Conservation (phyloP, 768 basidiomycete species). For the Albatrellus ellisii region DNA sequence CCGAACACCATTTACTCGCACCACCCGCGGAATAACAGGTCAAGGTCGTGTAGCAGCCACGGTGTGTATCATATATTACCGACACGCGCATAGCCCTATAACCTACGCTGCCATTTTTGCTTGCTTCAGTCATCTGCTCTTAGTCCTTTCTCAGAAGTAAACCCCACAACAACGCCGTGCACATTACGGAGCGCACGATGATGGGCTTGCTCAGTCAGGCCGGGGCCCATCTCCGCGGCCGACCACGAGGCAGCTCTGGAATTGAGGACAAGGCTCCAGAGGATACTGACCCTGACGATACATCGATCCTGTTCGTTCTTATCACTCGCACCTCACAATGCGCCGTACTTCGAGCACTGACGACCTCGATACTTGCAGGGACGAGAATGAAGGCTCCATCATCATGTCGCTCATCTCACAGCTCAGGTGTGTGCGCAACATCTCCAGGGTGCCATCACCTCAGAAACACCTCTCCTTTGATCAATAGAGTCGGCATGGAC, state of each 20-base stretch:
- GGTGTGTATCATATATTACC: too few relatives aligned
- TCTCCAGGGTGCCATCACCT: too few relatives aligned
- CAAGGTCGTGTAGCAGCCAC: too few relatives aligned
- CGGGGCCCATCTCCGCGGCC: slow-evolving; percentile 19
- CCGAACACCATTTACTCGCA: too few relatives aligned
- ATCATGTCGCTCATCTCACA: slow-evolving; percentile 82
- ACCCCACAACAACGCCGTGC: too few relatives aligned
- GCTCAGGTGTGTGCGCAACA: slow-evolving; percentile 41
- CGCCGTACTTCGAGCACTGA: slow-evolving; percentile 17
- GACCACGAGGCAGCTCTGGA: slow-evolving; percentile 53
- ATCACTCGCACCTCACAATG: too few relatives aligned
- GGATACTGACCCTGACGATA: slow-evolving; percentile 82
- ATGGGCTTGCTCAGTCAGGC: slow-evolving; percentile 55
- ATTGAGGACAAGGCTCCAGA: slow-evolving; percentile 56
- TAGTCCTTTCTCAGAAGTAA: too few relatives aligned
- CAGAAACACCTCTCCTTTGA: too few relatives aligned
- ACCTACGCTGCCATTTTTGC: too few relatives aligned
- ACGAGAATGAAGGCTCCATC: slow-evolving; percentile 89
- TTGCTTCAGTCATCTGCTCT: too few relatives aligned
- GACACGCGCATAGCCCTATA: too few relatives aligned
- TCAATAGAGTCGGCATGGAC: slow-evolving; percentile 98
- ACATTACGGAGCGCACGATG: slow-evolving; percentile 37
- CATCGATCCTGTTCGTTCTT: slow-evolving; percentile 67
- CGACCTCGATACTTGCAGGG: slow-evolving; percentile 33
- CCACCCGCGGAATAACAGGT: too few relatives aligned